A percentile compares a stretch with the other conserved stretches of the same genome.
Conservation (phyloP, 2,329 filamentous ascomycete genomes). For the Niveomyces coronatus region DNA sequence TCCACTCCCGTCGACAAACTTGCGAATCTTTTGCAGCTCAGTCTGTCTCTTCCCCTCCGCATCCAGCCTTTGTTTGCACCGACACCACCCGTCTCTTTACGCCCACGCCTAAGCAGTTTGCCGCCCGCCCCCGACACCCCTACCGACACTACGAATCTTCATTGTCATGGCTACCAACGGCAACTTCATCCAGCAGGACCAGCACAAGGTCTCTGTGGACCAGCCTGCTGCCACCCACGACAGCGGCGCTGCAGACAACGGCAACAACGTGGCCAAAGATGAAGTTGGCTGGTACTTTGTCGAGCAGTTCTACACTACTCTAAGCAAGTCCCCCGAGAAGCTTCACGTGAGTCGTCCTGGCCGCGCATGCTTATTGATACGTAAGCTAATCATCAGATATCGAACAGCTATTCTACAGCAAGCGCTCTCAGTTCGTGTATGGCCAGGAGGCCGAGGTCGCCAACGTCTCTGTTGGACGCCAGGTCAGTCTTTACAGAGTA, state of each 20-base stretch:
- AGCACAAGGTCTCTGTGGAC: slow-evolving; percentile 28
- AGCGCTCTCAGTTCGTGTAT: slow-evolving; percentile 89
- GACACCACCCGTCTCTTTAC: slow-evolving; percentile 7
- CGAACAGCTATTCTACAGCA: slow-evolving; percentile 79
- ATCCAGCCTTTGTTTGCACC: slow-evolving; percentile 2
- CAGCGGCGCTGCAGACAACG: slow-evolving; percentile 26
- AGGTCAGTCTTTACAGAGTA: slow-evolving; percentile 38
- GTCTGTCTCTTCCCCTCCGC: background rate
- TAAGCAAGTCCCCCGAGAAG: slow-evolving; percentile 90
- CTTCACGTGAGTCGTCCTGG: slow-evolving; percentile 53
- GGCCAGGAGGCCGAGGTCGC: slow-evolving; percentile 85
- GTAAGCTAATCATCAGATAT: slow-evolving; percentile 1
- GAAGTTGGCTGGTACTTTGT: slow-evolving; percentile 99
- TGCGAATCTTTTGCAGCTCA: background rate
- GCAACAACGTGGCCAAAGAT: slow-evolving; percentile 60
- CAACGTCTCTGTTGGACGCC: slow-evolving; percentile 75
- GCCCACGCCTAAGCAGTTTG: slow-evolving; percentile 1
- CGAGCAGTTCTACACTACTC: slow-evolving; percentile 96
- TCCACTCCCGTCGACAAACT: background rate
- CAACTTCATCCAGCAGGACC: slow-evolving; percentile 36
- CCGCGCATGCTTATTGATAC: background rate
- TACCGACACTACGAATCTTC: no score
- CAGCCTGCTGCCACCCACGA: slow-evolving; percentile 26
- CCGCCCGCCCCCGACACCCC: slow-evolving; percentile 9
- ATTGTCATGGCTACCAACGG: slow-evolving; percentile 48